phyloP scores from a whole-genome alignment of 345 rosid species.

The Acer yangbiense region DNA sequence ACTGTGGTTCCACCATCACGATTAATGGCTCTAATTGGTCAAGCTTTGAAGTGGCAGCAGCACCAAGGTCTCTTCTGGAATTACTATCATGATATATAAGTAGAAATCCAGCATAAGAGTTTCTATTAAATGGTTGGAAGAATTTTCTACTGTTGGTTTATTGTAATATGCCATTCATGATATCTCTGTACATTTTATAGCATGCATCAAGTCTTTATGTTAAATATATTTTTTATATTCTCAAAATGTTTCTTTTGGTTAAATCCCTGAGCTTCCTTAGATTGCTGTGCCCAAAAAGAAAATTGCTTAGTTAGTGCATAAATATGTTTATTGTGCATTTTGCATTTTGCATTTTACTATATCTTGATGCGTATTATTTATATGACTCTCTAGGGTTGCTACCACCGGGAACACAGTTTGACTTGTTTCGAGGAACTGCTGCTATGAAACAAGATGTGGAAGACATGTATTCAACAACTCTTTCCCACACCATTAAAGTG shows the following conservation, averaged over 20 bases:
- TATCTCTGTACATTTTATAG: neutral
- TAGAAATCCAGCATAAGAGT: neutral
- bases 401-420: constrained; percentile 98
- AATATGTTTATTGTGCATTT: too few species aligned
- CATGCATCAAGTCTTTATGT: neutral
- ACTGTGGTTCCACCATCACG: constrained; percentile 96
- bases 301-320: neutral
- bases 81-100: neutral
- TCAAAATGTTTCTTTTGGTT: neutral
- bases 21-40: constrained; percentile 95
- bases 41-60: constrained; percentile 99
- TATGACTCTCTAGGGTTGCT: constrained; percentile 64
- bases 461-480: constrained; percentile 79
- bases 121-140: neutral
- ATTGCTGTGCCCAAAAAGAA: neutral
- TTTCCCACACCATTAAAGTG: constrained; percentile 86
- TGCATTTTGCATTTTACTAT: neutral
- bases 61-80: constrained; percentile 72
- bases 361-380: neutral
- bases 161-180: neutral
- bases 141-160: neutral
- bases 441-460: constrained; percentile 98
- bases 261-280: neutral
- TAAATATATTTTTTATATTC: neutral
- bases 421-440: constrained; percentile 94